phyloP scores from a whole-genome alignment of 2,329 filamentous ascomycete species.

The Pezicula neosporulosa region DNA sequence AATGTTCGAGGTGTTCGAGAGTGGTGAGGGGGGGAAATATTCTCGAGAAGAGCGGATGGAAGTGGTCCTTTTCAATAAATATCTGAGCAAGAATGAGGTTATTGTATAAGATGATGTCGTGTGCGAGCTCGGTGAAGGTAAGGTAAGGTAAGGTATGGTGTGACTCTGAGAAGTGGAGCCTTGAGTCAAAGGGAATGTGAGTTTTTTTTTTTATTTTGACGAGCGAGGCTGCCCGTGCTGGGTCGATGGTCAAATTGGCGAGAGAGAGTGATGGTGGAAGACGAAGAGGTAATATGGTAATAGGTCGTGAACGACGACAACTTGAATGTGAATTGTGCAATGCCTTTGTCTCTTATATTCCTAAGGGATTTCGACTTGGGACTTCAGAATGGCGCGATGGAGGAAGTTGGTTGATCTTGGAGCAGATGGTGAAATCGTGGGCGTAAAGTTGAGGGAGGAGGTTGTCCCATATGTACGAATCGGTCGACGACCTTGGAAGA shows the following conservation, averaged over 20 bases:
- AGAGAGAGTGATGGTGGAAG: conserved; percentile 6
- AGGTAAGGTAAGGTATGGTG: conserved; percentile 20
- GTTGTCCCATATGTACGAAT: no score
- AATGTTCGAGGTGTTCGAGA: conserved; percentile 2
- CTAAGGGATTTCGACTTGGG: no score
- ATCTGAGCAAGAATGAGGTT: conserved; percentile 6
- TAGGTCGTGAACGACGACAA: no score
- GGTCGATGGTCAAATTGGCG: conserved; percentile 12
- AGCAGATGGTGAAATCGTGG: no score
- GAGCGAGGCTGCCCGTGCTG: conserved; percentile 11
- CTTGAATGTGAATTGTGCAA: no score
- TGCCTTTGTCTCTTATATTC: no score
- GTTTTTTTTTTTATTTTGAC: conserved; percentile 7
- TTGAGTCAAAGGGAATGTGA: conserved; percentile 12
- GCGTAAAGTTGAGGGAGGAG: no score
- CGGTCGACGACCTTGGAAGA: no score
- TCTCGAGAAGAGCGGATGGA: conserved; percentile 3
- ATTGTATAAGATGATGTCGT: conserved; percentile 10
- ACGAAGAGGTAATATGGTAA: no score
- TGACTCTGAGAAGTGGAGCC: conserved; percentile 28
- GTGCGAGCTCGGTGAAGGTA: conserved; percentile 14
- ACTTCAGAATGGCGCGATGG: no score
- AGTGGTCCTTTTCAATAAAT: conserved; percentile 8
- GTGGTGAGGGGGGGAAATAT: neutral
- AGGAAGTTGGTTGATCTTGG: no score